Conservation (phyloP, 345 rosid genomes). For the Geranium rotundifolium region DNA sequence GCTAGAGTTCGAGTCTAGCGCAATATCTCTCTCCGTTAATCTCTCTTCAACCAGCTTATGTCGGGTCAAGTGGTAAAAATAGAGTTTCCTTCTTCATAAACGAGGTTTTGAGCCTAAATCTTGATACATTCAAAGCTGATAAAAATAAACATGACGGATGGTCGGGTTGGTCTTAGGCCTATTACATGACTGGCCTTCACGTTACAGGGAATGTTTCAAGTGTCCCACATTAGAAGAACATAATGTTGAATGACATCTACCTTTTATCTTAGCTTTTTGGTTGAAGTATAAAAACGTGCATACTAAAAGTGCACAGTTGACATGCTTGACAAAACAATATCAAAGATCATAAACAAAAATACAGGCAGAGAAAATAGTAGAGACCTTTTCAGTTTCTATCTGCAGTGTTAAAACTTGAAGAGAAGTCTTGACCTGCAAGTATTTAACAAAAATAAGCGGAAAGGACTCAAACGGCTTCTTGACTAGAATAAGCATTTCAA, state of each 20-base stretch:
- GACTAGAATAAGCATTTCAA: constrained; percentile 5
- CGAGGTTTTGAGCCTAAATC: too few species aligned
- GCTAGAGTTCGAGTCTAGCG: too few species aligned
- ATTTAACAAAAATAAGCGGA: background rate
- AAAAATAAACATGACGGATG: too few species aligned
- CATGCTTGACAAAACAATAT: background rate
- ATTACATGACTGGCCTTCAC: background rate
- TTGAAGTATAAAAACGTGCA: background rate
- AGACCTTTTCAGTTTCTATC: constrained; percentile 79
- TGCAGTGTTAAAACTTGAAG: constrained; percentile 80
- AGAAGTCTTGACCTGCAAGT: constrained; percentile 75
- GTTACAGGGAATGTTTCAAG: too few species aligned
- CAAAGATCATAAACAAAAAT: background rate
- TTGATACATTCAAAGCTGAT: too few species aligned
- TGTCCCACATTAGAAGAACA: too few species aligned
- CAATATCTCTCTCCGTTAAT: too few species aligned
- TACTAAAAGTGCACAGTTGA: too few species aligned
- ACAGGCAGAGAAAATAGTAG: constrained; percentile 9
- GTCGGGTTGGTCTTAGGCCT: background rate
- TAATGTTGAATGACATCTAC: too few species aligned
- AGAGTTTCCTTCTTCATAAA: too few species aligned
- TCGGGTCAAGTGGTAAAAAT: background rate
- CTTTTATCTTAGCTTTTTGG: too few species aligned
- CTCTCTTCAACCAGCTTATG: too few species aligned
- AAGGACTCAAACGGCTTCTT: background rate